Percentiles rank a stretch among this genome's conserved stretches.
phyloP scores from a whole-genome alignment of 129 eudicot species.

The Pittosporum tobira region DNA sequence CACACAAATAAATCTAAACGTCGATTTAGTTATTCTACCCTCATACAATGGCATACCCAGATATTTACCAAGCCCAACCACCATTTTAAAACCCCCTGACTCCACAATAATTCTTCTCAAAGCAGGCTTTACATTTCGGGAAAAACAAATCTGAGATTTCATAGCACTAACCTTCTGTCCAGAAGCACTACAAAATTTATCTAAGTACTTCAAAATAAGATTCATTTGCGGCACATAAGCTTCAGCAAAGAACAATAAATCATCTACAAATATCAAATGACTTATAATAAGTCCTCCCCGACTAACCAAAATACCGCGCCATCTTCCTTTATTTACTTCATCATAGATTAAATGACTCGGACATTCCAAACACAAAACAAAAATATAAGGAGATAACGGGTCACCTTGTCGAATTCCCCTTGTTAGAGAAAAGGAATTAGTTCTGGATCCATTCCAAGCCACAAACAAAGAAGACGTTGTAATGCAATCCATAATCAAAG shows the following conservation, averaged over 20 bases:
- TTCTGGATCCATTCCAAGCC: background rate
- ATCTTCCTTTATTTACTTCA: background rate
- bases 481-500: background rate
- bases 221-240: background rate
- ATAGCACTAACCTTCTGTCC: no score
- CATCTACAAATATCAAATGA: slow-evolving; percentile 1
- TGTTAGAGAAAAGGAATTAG: background rate
- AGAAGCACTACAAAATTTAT: no score
- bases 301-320: background rate
- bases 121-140: no score
- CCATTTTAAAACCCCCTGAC: no score
- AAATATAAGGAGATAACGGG: background rate
- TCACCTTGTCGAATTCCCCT: slow-evolving; percentile 12
- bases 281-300: background rate
- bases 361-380: background rate
- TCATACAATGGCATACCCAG: no score
- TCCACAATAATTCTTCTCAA: no score
- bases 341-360: background rate
- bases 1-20: no score
- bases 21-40: no score
- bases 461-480: background rate
- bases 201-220: no score
- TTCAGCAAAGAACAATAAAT: background rate
- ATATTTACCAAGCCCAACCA: no score
- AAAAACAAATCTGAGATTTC: no score